These are phyloP conservation scores for Citrullus amarus DNA, from an alignment of 306 rosid species.

Conservation along the genomic window DNA sequence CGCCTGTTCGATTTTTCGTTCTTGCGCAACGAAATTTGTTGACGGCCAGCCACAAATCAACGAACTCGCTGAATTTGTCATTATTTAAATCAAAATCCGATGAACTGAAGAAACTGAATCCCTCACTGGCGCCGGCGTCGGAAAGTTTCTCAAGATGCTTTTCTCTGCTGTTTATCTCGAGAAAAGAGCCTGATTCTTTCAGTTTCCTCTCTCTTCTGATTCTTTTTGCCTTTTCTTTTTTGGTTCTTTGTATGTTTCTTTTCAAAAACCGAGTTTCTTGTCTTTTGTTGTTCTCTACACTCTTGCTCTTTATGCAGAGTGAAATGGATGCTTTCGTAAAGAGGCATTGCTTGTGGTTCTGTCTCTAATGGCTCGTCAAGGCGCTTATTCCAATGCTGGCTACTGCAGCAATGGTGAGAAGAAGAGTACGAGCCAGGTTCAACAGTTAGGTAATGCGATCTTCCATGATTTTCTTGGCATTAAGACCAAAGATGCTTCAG, in stretches of 20 bases:
- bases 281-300: constrained; percentile 2
- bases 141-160: neutral
- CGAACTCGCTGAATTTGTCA: neutral
- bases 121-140: neutral
- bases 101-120: neutral
- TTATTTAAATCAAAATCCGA: neutral
- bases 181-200: constrained; percentile 3
- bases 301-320: constrained; percentile 2
- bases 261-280: constrained; percentile 1
- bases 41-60: neutral
- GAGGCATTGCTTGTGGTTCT: neutral
- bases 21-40: neutral
- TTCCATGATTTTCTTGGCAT: constrained; percentile 16
- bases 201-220: neutral
- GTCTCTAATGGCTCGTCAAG: neutral
- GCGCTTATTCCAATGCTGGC: neutral
- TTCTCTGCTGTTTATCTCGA: neutral
- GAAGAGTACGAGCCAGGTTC: neutral
- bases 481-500: neutral
- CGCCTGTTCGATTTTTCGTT: neutral
- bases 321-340: constrained; percentile 3
- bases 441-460: neutral
- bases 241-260: constrained; percentile 1
- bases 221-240: neutral
- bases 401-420: neutral